Evolutionary conservation across 2,329 filamentous ascomycete species (phyloP).

Genomic region (Neobulgaria alba): DNA sequence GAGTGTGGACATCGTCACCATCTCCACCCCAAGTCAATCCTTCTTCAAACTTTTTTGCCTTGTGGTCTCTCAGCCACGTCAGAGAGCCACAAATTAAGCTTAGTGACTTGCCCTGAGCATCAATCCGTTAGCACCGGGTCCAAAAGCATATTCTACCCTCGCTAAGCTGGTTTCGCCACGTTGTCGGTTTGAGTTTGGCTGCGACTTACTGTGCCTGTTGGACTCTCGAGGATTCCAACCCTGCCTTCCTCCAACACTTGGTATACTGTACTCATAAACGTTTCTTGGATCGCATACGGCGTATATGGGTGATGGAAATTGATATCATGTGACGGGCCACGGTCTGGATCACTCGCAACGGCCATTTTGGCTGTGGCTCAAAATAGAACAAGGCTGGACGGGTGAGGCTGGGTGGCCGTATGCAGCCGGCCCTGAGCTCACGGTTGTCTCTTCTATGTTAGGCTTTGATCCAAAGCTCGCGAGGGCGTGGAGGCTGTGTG

Average conservation of each 20-base stretch:
- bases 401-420: too few species aligned
- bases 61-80: conserved; percentile 64
- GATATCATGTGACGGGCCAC: conserved; percentile 3
- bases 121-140: not conserved
- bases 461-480: not conserved
- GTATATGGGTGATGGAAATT: conserved; percentile 63
- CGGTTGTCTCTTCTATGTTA: not conserved
- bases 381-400: not conserved
- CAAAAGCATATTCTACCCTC: not conserved
- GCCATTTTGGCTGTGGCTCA: not conserved
- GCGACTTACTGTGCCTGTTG: conserved; percentile 46
- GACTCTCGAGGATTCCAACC: conserved; percentile 65
- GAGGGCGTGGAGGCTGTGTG: too few species aligned
- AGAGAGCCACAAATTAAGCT: conserved; percentile 64
- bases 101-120: conserved; percentile 54
- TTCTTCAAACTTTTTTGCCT: conserved; percentile 35
- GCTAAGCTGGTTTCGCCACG: conserved; percentile 1
- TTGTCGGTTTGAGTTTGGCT: conserved; percentile 1
- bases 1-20: conserved; percentile 7
- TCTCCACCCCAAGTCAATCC: conserved; percentile 19
- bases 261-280: conserved; percentile 64
- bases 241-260: conserved; percentile 56
- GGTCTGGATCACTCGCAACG: not conserved
- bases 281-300: conserved; percentile 61
- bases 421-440: too few species aligned